Conservation (phyloP, 108 stramenopile genomes). For the Discostella pseudostelligera region DNA sequence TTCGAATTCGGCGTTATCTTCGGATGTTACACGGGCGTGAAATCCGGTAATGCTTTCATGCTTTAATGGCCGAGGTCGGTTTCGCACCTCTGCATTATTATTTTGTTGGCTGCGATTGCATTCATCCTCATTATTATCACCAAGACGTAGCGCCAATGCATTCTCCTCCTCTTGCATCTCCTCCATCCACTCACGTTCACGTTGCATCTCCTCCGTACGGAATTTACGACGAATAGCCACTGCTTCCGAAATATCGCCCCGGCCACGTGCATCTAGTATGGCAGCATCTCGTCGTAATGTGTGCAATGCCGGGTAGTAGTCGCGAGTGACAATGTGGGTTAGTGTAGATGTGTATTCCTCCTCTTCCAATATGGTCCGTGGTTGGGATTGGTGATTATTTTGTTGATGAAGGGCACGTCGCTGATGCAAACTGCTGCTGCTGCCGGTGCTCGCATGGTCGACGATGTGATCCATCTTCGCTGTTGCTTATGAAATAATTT, state of each 20-base stretch:
- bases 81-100: constrained; percentile 20
- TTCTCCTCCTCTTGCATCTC: constrained; percentile 32
- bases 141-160: not conserved
- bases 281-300: constrained; percentile 53
- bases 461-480: constrained; percentile 3
- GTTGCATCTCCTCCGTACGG: constrained; percentile 39
- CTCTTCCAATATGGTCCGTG: constrained; percentile 64
- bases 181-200: constrained; percentile 47
- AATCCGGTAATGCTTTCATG: constrained; percentile 73
- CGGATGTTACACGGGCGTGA: constrained; percentile 72
- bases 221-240: constrained; percentile 69
- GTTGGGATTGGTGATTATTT: constrained; percentile 26
- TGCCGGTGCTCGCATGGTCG: not conserved
- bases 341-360: constrained; percentile 76
- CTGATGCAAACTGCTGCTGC: not conserved
- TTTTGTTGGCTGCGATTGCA: not conserved
- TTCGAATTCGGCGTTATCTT: constrained; percentile 86
- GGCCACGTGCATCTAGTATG: constrained; percentile 49
- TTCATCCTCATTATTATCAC: not conserved
- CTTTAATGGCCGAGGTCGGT: constrained; percentile 53
- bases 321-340: constrained; percentile 62
- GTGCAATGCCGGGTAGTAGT: constrained; percentile 68
- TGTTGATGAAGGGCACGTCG: not conserved
- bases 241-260: constrained; percentile 63
- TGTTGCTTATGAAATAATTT: not conserved